A percentile compares a stretch with the other conserved stretches of the same genome.
Conservation (phyloP, 768 basidiomycete genomes). For the Psilocybe subaeruginosa region DNA sequence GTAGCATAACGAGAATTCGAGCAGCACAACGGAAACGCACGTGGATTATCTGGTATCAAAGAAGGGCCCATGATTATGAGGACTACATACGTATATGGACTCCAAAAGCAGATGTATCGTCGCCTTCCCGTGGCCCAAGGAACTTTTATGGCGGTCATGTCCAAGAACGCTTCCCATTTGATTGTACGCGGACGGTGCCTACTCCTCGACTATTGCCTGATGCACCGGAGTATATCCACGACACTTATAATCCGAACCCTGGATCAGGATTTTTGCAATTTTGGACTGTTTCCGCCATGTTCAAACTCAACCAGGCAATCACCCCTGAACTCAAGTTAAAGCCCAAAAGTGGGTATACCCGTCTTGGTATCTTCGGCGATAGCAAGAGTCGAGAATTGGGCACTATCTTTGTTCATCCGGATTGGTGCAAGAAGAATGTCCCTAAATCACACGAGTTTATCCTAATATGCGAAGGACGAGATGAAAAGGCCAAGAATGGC, state of each 20-base stretch:
- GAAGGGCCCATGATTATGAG: slow-evolving; percentile 4
- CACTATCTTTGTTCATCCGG: slow-evolving; percentile 2
- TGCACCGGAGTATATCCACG: slow-evolving; percentile 6
- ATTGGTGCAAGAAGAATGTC: slow-evolving; percentile 9
- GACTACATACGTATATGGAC: slow-evolving; percentile 3
- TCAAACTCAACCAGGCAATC: background rate
- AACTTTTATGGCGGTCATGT: slow-evolving; percentile 10
- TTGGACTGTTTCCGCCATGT: slow-evolving; percentile 12
- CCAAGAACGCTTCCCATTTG: slow-evolving; percentile 13
- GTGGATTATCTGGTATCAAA: slow-evolving; percentile 13
- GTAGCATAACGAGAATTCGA: background rate
- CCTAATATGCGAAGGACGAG: slow-evolving; percentile 14
- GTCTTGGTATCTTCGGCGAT: slow-evolving; percentile 1
- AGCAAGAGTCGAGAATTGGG: slow-evolving; percentile 6
- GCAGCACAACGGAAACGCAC: background rate
- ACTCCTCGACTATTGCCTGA: slow-evolving; percentile 4
- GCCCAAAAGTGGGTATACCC: background rate
- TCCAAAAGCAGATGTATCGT: background rate
- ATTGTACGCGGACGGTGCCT: slow-evolving; percentile 9
- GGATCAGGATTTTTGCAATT: slow-evolving; percentile 15
- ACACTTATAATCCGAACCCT: slow-evolving; percentile 10
- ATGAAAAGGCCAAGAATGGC: slow-evolving; percentile 3
- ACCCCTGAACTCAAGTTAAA: background rate
- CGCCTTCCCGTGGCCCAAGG: background rate
- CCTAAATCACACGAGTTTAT: slow-evolving; percentile 11